Base-by-base conservation (phyloP, 1,139 yeast species). In the Suhomyces taliae region DNA sequence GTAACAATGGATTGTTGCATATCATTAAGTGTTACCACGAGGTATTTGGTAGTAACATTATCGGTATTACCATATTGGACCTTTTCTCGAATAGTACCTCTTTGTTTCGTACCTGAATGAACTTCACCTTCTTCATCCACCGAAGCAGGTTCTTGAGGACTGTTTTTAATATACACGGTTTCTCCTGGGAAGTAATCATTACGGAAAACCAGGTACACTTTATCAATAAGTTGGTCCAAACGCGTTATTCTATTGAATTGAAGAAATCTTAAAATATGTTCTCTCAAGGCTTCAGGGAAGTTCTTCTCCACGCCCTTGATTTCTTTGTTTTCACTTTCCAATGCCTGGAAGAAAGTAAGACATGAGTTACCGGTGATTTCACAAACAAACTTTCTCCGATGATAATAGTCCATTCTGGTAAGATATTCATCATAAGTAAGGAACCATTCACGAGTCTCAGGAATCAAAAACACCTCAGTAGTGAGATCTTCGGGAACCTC, bases 331-430 rank as follows among this genome's bases (percentile, higher is more conserved):
- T 93, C 99, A 55, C 89, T 83, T 49, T 83, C 82, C 41, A 81
- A 74, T 0, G 99, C 99, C 60, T 93, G 95, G 63, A 90, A 90
- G 64, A 82, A 93, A 0, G 97, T 89, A 48, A 91, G 75, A 59
- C 96, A 87, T 15, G 97, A 87, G 59, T 90, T 90, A 27, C 99
- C 99, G 0, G 97, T 90, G 47, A 93, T 86, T 69, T 93, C 99
- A 70, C 98, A 93, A 7, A 90, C 95, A 68, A 93, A 93, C 63
- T 89, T 87, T 54, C 83, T 82, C 50, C 83, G 79, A 53, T 77
- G 78, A 65, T 86, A 87, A 64, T 84, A 87, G 63, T 87, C 90
- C 70, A 86, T 67, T 46, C 91, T 68, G 14, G 69, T 67, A 47
- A 93, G 70, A 61, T 88, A 93, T 9, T 83, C 89, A 45, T 86